Conservation (phyloP, 2,329 filamentous ascomycete species). For the Nannizziopsis arthrosporioides region DNA sequence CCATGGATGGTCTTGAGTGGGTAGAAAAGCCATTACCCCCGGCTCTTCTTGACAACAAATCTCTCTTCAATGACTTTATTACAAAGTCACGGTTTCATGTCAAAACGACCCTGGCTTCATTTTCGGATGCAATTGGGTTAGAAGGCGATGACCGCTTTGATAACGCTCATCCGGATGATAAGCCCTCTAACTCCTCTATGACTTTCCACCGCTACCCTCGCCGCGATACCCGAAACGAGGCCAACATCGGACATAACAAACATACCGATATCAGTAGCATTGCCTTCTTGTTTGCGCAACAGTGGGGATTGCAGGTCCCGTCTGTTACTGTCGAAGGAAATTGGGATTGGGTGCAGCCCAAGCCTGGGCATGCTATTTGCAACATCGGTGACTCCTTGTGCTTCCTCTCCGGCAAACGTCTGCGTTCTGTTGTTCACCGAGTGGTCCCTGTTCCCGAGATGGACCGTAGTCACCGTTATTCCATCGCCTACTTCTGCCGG, state of each 20-base stretch:
- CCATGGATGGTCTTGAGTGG: background rate
- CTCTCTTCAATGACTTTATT: background rate
- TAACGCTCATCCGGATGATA: constrained; percentile 11
- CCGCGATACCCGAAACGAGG: constrained; percentile 1
- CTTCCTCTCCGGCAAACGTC: constrained; percentile 15
- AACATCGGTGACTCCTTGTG: constrained; percentile 27
- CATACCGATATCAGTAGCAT: constrained; percentile 24
- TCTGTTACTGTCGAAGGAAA: constrained; percentile 8
- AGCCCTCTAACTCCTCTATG: constrained; percentile 13
- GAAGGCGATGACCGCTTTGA: background rate
- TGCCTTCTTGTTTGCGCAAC: constrained; percentile 21
- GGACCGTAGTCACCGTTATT: constrained; percentile 16
- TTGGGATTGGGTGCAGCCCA: constrained; percentile 22
- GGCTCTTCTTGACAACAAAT: background rate
- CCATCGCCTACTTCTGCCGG: constrained; percentile 19
- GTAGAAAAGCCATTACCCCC: background rate
- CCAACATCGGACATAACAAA: constrained; percentile 19
- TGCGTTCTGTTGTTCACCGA: constrained; percentile 18
- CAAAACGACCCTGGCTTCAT: background rate
- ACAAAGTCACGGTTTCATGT: background rate
- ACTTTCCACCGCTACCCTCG: constrained; percentile 14
- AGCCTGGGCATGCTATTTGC: constrained; percentile 22
- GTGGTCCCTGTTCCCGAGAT: constrained; percentile 16
- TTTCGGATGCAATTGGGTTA: background rate
- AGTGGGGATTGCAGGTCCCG: constrained; percentile 25